phyloP scores from a whole-genome alignment of 1,139 yeast genomes.

The Kurtzmaniella quercitrusa region DNA sequence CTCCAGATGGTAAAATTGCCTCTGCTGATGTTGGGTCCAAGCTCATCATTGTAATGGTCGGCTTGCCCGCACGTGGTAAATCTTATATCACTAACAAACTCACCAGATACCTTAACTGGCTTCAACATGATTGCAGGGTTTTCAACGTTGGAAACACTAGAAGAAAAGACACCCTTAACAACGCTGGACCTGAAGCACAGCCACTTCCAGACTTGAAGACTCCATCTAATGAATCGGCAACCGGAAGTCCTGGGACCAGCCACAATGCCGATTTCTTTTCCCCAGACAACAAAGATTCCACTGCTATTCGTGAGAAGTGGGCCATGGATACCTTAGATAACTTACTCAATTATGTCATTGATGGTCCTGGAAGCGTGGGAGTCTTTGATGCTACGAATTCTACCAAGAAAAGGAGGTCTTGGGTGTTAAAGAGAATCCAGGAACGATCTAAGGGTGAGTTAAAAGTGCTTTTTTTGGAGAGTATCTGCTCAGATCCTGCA shows the following conservation, averaged over 20 bases:
- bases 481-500: slow-evolving; percentile 75
- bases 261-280: slow-evolving; percentile 85
- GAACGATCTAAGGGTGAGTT: slow-evolving; percentile 69
- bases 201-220: slow-evolving; percentile 66
- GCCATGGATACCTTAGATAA: slow-evolving; percentile 92
- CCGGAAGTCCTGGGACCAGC: slow-evolving; percentile 17
- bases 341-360: slow-evolving; percentile 71
- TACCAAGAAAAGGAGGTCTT: slow-evolving; percentile 66
- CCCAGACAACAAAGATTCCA: slow-evolving; percentile 68
- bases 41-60: slow-evolving; percentile 91
- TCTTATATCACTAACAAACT: slow-evolving; percentile 88
- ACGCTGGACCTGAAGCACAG: slow-evolving; percentile 65
- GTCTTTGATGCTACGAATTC: slow-evolving; percentile 95
- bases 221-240: slow-evolving; percentile 25
- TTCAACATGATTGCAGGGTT: slow-evolving; percentile 83
- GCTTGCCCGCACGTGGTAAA: slow-evolving; percentile 90
- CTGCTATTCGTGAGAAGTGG: slow-evolving; percentile 82
- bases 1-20: slow-evolving; percentile 81
- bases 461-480: slow-evolving; percentile 80
- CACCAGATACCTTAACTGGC: slow-evolving; percentile 85
- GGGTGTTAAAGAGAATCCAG: slow-evolving; percentile 66
- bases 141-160: slow-evolving; percentile 95
- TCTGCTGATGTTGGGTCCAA: slow-evolving; percentile 73
- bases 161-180: slow-evolving; percentile 59
- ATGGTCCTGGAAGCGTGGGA: slow-evolving; percentile 87